Evolutionary conservation across 2,329 filamentous ascomycete species (phyloP).

Genomic region (Epichloe gansuensis): DNA sequence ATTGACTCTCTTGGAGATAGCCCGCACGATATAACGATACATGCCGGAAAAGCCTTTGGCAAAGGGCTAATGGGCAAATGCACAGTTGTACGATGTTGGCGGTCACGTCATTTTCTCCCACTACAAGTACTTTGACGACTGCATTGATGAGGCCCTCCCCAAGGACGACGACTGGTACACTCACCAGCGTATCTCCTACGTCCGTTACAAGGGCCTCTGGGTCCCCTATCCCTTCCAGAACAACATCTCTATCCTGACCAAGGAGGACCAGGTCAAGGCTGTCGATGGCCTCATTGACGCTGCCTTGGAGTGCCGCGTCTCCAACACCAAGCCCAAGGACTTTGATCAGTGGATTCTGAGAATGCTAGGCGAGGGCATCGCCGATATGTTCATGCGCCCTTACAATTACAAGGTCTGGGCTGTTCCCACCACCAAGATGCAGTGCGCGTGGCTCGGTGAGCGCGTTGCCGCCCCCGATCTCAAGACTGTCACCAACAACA

Average conservation of each 20-base stretch:
- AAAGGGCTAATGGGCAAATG: not conserved
- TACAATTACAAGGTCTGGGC: constrained; percentile 99
- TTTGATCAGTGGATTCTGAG: constrained; percentile 98
- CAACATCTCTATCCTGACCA: constrained; percentile 96
- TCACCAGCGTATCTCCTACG: constrained; percentile 97
- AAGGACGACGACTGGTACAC: constrained; percentile 92
- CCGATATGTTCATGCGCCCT: constrained; percentile 94
- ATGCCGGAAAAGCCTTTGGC: not conserved
- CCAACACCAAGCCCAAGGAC: constrained; percentile 84
- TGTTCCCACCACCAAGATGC: constrained; percentile 98
- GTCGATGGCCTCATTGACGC: constrained; percentile 95
- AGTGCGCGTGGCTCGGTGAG: constrained; percentile 97
- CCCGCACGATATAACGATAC: not conserved
- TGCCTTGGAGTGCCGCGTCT: constrained; percentile 71
- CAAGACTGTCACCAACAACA: constrained; percentile 86
- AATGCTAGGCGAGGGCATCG: constrained; percentile 79
- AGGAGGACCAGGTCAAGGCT: constrained; percentile 91
- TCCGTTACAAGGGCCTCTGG: constrained; percentile 92
- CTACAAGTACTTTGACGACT: constrained; percentile 99
- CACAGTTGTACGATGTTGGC: constrained; percentile 91
- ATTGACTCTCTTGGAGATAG: not conserved
- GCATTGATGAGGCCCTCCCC: constrained; percentile 90
- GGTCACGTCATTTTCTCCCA: constrained; percentile 98
- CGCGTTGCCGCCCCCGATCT: constrained; percentile 93
- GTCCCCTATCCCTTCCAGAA: constrained; percentile 99